These are phyloP conservation scores for Pugionium cornutum DNA, from an alignment of 345 rosid species.

Conservation along the genomic window DNA sequence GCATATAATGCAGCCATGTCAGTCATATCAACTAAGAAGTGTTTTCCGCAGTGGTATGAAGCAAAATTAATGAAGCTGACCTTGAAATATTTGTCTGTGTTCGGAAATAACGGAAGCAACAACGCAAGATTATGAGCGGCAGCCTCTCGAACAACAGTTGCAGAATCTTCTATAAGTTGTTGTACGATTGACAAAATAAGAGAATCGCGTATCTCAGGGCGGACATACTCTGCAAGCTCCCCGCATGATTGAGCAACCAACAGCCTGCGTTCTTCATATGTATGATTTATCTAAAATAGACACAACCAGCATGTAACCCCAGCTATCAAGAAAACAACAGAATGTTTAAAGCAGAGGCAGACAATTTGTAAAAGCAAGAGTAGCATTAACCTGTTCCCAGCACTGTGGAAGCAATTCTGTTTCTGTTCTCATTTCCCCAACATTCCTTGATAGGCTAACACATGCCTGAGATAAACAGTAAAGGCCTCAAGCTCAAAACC, in stretches of 20 bases:
- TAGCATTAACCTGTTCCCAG: slow-evolving; percentile 89
- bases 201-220: slow-evolving; percentile 95
- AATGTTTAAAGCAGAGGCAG: slow-evolving; percentile 16
- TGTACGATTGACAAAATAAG: slow-evolving; percentile 90
- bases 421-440: slow-evolving; percentile 98
- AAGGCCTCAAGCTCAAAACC: slow-evolving; percentile 28
- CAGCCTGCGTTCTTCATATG: slow-evolving; percentile 95
- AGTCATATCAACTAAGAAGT: slow-evolving; percentile 76
- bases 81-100: slow-evolving; percentile 97
- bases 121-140: slow-evolving; percentile 88
- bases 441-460: slow-evolving; percentile 89
- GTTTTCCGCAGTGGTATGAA: slow-evolving; percentile 73
- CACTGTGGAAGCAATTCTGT: slow-evolving; percentile 96
- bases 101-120: slow-evolving; percentile 92
- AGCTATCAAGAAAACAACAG: slow-evolving; percentile 4
- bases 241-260: slow-evolving; percentile 99
- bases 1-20: slow-evolving; percentile 74
- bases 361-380: slow-evolving; percentile 30
- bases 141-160: slow-evolving; percentile 93
- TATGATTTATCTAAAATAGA: slow-evolving; percentile 78
- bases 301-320: slow-evolving; percentile 34
- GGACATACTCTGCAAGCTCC: slow-evolving; percentile 90
- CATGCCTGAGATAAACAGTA: slow-evolving; percentile 71
- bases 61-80: slow-evolving; percentile 86
- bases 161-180: slow-evolving; percentile 92